phyloP scores from a whole-genome alignment of 257 asterid species.

The Gynochthodes officinalis region DNA sequence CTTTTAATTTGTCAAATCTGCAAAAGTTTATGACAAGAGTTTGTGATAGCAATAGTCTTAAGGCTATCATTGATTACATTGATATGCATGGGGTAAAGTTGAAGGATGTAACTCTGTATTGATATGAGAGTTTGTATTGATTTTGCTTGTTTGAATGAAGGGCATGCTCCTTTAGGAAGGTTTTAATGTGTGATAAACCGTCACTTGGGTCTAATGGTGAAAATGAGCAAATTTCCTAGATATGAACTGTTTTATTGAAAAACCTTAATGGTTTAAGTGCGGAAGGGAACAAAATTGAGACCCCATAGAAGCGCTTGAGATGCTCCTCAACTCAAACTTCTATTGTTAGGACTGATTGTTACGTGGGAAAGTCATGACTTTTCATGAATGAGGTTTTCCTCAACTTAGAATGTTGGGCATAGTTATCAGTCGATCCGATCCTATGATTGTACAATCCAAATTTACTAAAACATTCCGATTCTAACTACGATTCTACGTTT shows the following conservation, averaged over 20 bases:
- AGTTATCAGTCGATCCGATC: too few relatives aligned
- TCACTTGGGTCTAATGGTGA: too few relatives aligned
- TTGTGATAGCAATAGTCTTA: not conserved
- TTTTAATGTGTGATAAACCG: not conserved
- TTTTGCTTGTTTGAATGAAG: not conserved
- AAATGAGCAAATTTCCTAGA: not conserved
- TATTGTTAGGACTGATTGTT: not conserved
- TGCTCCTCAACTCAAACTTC: not conserved
- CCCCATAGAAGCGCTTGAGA: not conserved
- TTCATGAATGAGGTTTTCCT: constrained; percentile 5
- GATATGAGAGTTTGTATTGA: rapidly evolving
- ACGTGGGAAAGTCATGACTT: constrained; percentile 1
- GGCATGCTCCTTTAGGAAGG: not conserved
- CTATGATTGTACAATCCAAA: too few relatives aligned
- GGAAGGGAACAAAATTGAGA: not conserved
- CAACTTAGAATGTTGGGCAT: too few relatives aligned
- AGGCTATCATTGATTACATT: not conserved
- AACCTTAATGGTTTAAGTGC: not conserved
- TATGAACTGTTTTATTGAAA: not conserved
- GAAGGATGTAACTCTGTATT: not conserved
- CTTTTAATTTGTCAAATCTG: constrained; percentile 3
- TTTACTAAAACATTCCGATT: too few relatives aligned
- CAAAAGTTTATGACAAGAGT: not conserved
- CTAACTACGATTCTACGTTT: too few relatives aligned
- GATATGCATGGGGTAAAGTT: not conserved